A percentile compares a stretch with the other conserved stretches of the same genome.
These are phyloP conservation scores for Ceratobasidium sp. DNA, from an alignment of 1,284 basidiomycete genomes.

Conservation along the genomic window DNA sequence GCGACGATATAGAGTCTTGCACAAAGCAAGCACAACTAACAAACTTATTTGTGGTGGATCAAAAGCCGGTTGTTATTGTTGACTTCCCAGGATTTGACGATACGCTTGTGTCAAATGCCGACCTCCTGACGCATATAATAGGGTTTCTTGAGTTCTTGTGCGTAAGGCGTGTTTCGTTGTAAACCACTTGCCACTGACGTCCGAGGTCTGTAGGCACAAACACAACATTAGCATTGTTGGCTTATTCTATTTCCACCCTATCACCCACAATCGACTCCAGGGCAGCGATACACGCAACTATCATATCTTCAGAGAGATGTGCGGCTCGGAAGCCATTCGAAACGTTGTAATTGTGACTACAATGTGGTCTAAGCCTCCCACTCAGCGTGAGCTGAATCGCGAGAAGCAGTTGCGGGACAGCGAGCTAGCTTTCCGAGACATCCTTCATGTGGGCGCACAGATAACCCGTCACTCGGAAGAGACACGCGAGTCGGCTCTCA, in stretches of 20 bases:
- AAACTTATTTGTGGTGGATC: not conserved
- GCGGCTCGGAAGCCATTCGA: slow-evolving; percentile 65
- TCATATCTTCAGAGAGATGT: slow-evolving; percentile 66
- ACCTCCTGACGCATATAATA: not conserved
- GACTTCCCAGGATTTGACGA: slow-evolving; percentile 19
- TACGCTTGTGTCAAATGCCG: not conserved
- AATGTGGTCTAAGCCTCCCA: slow-evolving; percentile 61
- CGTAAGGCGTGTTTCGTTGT: not conserved
- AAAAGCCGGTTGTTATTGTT: slow-evolving; percentile 6
- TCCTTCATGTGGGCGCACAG: not conserved
- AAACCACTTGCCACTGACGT: too few species aligned
- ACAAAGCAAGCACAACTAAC: not conserved
- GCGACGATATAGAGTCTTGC: not conserved
- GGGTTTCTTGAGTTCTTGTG: slow-evolving; percentile 1
- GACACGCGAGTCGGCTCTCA: slow-evolving; percentile 7
- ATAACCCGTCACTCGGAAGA: slow-evolving; percentile 11
- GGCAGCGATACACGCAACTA: slow-evolving; percentile 69
- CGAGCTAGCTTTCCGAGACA: not conserved
- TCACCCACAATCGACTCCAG: slow-evolving; percentile 67
- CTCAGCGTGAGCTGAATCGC: slow-evolving; percentile 48
- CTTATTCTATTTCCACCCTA: slow-evolving; percentile 70
- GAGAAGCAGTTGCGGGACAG: slow-evolving; percentile 55
- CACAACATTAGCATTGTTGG: too few species aligned
- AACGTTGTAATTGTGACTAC: slow-evolving; percentile 68
- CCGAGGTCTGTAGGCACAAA: too few species aligned